Evolutionary conservation across 2,329 filamentous ascomycete genomes (phyloP).

Genomic region (Hypoxylon rubiginosum): DNA sequence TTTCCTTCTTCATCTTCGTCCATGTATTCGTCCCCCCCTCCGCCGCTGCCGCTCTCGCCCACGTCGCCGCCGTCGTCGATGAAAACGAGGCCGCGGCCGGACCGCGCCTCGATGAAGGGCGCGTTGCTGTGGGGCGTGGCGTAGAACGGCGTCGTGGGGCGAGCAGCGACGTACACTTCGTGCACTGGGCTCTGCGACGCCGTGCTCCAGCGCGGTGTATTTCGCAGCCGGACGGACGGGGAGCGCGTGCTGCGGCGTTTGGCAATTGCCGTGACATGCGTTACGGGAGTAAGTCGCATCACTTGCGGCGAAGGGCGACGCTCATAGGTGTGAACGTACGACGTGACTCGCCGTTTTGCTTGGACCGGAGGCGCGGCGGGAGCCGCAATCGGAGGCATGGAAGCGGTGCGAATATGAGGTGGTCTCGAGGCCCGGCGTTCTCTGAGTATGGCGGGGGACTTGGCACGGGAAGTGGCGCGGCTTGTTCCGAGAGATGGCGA

Average conservation of each 20-base stretch:
- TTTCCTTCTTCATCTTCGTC: conserved; percentile 54
- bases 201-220: conserved; percentile 69
- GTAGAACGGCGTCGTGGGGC: conserved; percentile 73
- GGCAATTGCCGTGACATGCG: conserved; percentile 48
- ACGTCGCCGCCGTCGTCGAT: conserved; percentile 52
- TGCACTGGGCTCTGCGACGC: conserved; percentile 61
- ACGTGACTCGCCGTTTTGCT: conserved; percentile 61
- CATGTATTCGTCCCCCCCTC: conserved; percentile 53
- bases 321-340: conserved; percentile 56
- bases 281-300: conserved; percentile 42
- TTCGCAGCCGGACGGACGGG: conserved; percentile 63
- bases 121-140: conserved; percentile 80
- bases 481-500: conserved; percentile 55
- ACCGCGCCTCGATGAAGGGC: conserved; percentile 59
- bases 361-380: conserved; percentile 57
- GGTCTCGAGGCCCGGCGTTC: conserved; percentile 61
- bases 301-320: conserved; percentile 57
- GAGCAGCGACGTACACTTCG: conserved; percentile 50
- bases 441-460: conserved; percentile 56
- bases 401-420: conserved; percentile 65
- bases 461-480: conserved; percentile 55
- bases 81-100: conserved; percentile 47
- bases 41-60: conserved; percentile 46
- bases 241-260: conserved; percentile 69
- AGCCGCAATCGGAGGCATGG: conserved; percentile 62